Conservation (phyloP, 805 yeast species). For the Vanderwaltozyma tropicalis region DNA sequence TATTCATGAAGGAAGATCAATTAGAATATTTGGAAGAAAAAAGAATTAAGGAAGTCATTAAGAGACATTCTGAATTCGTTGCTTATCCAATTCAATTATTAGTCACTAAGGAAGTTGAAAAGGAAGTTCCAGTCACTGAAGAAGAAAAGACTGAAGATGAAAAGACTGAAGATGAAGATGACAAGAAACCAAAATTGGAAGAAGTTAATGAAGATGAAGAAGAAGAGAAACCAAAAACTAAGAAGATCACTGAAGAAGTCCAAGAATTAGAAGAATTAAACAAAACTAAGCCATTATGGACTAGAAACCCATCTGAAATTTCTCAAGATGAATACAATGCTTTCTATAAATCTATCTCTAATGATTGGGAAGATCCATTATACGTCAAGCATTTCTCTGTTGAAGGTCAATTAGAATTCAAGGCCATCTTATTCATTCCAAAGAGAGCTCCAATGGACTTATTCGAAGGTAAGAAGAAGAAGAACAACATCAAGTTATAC, state of each 20-base stretch:
- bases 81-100: constrained; percentile 98
- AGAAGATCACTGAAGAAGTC: constrained; percentile 86
- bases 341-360: constrained; percentile 97
- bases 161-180: constrained; percentile 44
- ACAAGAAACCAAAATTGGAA: constrained; percentile 64
- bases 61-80: constrained; percentile 98
- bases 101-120: constrained; percentile 97
- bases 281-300: constrained; percentile 99
- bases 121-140: constrained; percentile 85
- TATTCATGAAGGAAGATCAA: constrained; percentile 98
- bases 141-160: constrained; percentile 29
- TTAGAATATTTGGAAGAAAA: constrained; percentile 98
- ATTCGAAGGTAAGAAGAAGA: constrained; percentile 98
- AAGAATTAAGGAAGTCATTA: constrained; percentile 98
- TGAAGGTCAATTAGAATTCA: constrained; percentile 99
- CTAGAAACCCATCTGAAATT: constrained; percentile 96
- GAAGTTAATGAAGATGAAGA: constrained; percentile 50
- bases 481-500: constrained; percentile 94
- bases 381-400: constrained; percentile 99
- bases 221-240: constrained; percentile 63
- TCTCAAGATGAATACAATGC: constrained; percentile 98
- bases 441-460: constrained; percentile 98
- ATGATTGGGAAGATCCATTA: constrained; percentile 99
- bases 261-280: constrained; percentile 96
- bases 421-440: constrained; percentile 94